A percentile compares a stretch with the other conserved stretches of the same genome.
Conservation (phyloP, 768 basidiomycete species). For the Trametes maxima region DNA sequence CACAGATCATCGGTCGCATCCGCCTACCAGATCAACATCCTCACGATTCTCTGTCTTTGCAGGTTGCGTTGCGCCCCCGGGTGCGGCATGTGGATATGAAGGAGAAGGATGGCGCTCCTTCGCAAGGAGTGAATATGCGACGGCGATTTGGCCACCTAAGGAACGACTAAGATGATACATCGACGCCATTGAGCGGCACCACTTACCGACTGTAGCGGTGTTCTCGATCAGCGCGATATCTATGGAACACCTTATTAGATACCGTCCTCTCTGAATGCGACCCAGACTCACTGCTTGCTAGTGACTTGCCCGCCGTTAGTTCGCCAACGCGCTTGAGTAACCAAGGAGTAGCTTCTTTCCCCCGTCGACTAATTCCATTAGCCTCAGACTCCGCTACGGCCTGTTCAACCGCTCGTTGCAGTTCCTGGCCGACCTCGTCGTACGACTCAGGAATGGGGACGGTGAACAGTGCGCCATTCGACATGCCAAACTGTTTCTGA, state of each 20-base stretch:
- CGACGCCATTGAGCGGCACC: not conserved
- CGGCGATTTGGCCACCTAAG: constrained; percentile 77
- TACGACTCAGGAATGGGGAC: constrained; percentile 86
- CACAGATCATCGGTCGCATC: too few species aligned
- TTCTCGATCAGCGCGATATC: constrained; percentile 92
- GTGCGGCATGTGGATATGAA: constrained; percentile 10
- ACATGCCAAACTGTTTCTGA: constrained; percentile 69
- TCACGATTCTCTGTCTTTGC: not conserved
- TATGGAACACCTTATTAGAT: constrained; percentile 13
- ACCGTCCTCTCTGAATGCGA: not conserved
- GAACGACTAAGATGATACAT: constrained; percentile 3
- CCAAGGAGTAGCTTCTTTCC: constrained; percentile 97
- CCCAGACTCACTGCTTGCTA: constrained; percentile 61
- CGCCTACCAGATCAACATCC: not conserved
- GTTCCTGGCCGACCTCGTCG: constrained; percentile 61
- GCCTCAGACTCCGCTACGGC: constrained; percentile 84
- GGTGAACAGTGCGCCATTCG: constrained; percentile 80
- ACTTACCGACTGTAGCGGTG: constrained; percentile 78
- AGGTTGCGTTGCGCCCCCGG: not conserved
- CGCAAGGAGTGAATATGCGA: constrained; percentile 63
- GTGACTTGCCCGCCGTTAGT: constrained; percentile 73
- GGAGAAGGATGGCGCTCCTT: not conserved
- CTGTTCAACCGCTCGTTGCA: constrained; percentile 80
- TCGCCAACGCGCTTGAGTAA: constrained; percentile 80
- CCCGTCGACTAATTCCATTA: constrained; percentile 74